A percentile compares a stretch with the other conserved stretches of the same genome.
Evolutionary conservation across 495 filamentous ascomycete species (phyloP).

Genomic region (Penicillium paxilli): DNA sequence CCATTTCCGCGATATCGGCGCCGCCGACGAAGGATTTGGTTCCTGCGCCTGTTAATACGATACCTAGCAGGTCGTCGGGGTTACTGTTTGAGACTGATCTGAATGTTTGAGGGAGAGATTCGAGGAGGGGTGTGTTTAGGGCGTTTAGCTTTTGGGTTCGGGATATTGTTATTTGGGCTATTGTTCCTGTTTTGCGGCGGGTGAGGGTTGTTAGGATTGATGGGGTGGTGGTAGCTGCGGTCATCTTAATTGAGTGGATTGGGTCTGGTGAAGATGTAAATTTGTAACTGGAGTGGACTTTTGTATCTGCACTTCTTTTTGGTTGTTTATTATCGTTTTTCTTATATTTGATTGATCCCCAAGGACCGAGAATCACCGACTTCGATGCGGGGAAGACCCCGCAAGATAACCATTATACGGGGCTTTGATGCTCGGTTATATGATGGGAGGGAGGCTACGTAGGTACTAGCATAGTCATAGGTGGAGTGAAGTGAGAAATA

Average conservation of each 20-base stretch:
- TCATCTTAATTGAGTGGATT: not conserved
- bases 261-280: not conserved
- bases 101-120: constrained; percentile 7
- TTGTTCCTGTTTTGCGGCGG: constrained; percentile 12
- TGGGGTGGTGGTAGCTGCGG: not conserved
- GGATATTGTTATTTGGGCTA: constrained; percentile 24
- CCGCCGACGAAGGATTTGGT: constrained; percentile 25
- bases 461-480: no score
- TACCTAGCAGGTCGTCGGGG: constrained; percentile 16
- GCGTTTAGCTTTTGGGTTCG: constrained; percentile 25
- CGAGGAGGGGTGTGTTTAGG: constrained; percentile 19
- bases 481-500: no score
- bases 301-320: no score
- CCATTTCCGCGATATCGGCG: constrained; percentile 24
- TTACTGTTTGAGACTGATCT: not conserved
- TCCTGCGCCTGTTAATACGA: constrained; percentile 23
- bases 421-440: not conserved
- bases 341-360: not conserved
- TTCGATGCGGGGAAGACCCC: constrained; percentile 12
- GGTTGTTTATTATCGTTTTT: no score
- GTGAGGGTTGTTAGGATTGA: constrained; percentile 18
- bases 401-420: not conserved
- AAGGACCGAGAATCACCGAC: constrained; percentile 14
- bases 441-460: no score
- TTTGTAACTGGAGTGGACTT: no score